Evolutionary conservation across 1,139 yeast species (phyloP), one percentile per base, ranked within the genome.

Genomic region (Candida buenavistaensis): DNA sequence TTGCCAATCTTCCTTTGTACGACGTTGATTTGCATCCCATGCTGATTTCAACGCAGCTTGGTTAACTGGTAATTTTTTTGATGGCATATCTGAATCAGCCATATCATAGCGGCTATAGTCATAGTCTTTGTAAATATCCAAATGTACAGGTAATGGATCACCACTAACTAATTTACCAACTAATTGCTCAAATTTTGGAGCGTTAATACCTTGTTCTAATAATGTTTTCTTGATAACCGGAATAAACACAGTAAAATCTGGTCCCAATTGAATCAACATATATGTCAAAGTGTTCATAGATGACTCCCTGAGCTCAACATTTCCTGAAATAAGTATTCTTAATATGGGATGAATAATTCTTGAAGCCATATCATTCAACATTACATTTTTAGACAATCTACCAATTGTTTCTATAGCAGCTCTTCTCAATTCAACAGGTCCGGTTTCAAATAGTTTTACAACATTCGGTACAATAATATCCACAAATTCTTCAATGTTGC

Each of bases 1-100:
- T 52, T 85, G 90, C 98, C 98, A 94, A 50, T 92, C 98, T 51
- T 90, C 98, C 47, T 83, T 80, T 0, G 97, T 88, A 29, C 95
- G 75, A 45, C 94, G 77, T 47, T 88, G 92, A 19, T 85, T 79
- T 12, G 96, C 85, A 49, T 89, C 96, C 98, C 98, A 94, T 1
- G 94, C 89, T 30, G 78, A 75, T 50, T 86, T 84, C 45, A 86
- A 66, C 5, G 82, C 82, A 36, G 77, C 80, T 43, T 85, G 90
- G 47, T 86, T 83, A 10, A 86, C 88, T 0, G 95, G 90, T 8
- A 90, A 65, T 49, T 87, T 88, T 50, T 82, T 80, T 11, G 84
- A 72, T 2, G 84, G 78, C 46, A 82, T 74, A 38, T 83, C 90
- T 30, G 82, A 80, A 25, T 85, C 87, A 1, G 78, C 74, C 6